Conservation (phyloP, 352 stramenopile species). For the Globisporangium recalcitrans region DNA sequence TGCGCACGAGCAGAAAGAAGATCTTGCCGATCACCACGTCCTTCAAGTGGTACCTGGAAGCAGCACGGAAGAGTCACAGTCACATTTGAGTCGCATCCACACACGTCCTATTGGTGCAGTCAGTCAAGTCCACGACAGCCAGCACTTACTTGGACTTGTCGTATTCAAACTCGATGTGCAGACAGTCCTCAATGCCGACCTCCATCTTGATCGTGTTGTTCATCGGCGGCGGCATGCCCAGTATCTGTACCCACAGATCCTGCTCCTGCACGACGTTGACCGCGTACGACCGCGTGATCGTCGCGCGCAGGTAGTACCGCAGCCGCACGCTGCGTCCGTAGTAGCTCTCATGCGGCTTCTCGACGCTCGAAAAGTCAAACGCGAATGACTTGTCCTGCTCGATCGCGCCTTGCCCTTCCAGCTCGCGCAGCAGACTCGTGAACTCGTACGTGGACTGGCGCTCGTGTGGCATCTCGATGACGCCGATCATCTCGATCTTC, state of each 20-base stretch:
- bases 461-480: constrained; percentile 89
- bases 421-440: constrained; percentile 84
- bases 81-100: not conserved
- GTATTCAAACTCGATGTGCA: constrained; percentile 99
- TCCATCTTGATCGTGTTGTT: constrained; percentile 97
- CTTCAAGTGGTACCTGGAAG: constrained; percentile 86
- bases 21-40: constrained; percentile 97
- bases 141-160: constrained; percentile 90
- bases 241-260: constrained; percentile 90
- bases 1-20: constrained; percentile 96
- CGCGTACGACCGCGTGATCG: constrained; percentile 89
- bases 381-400: constrained; percentile 54
- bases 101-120: not conserved
- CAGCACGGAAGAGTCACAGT: not conserved
- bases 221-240: constrained; percentile 54
- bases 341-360: constrained; percentile 97
- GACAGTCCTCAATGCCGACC: constrained; percentile 98
- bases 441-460: constrained; percentile 89
- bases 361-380: constrained; percentile 93
- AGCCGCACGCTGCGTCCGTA: constrained; percentile 93
- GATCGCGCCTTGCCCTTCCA: constrained; percentile 81
- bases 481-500: constrained; percentile 93
- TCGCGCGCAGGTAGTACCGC: constrained; percentile 95
- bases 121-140: not conserved
- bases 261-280: constrained; percentile 90